Base-by-base conservation (phyloP, 768 basidiomycete genomes). In the Tephrocybe sp. region DNA sequence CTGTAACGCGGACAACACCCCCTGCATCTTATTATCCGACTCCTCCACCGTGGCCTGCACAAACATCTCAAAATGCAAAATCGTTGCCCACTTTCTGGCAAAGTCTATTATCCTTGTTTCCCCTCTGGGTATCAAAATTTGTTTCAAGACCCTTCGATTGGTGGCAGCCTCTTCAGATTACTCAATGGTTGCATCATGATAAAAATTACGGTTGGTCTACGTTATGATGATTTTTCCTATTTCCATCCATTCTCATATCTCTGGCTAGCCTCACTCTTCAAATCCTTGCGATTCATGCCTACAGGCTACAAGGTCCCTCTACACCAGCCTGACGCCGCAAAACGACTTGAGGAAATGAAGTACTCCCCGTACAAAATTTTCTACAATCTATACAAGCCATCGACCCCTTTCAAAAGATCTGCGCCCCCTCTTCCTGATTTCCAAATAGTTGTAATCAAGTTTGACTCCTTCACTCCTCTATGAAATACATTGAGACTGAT, bases 341-440 rank as follows among this genome's bases (percentile, higher is more conserved):
- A 53, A 44, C 60, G 53, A 28, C 47, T 51, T 13, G 54, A 55
- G 18, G 44, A 49, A 15, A 60, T 57, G 36, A 35, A 50, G 4
- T 45, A 58, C 2, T 79, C 85, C 1, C 87, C 87, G 0, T 98
- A 95, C 64, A 73, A 79, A 43, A 77, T 92, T 3, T 98, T 97
- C 69, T 98, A 77, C 67, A 87, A 97, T 60, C 73, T 92, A 4
- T 96, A 95, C 72, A 97, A 96, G 61, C 96, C 96, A 2, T 84
- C 83, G 6, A 91, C 92, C 0, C 76, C 88, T 7, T 96, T 84
- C 71, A 86, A 82, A 63, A 92, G 86, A 70, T 87, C 83, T 0
- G 69, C 79, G 1, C 89, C 87, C 5, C 83, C 86, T 5, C 74
- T 77, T 1, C 92, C 95, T 2, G 92, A 97, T 66, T 98, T 92